These are phyloP conservation scores for Mucor indicus DNA, from an alignment of 371 early-diverging fungal genomes.

Conservation along the genomic window DNA sequence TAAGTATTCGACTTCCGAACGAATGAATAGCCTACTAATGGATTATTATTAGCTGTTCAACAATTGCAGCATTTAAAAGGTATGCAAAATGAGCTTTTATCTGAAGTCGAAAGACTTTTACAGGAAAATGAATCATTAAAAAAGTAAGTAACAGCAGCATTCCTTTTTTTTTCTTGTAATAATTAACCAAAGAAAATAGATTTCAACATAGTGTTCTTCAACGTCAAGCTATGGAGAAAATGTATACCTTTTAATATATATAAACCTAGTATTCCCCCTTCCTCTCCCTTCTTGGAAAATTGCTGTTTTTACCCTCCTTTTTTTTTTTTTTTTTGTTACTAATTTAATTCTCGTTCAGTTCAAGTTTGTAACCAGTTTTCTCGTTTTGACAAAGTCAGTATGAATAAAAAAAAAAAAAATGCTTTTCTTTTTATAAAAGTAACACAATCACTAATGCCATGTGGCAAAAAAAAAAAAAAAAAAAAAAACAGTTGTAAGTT, in stretches of 20 bases:
- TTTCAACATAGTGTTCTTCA: constrained; percentile 50
- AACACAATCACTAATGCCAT: too few relatives aligned
- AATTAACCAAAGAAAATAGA: constrained; percentile 8
- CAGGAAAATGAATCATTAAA: constrained; percentile 49
- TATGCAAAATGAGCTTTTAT: constrained; percentile 43
- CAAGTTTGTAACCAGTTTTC: too few relatives aligned
- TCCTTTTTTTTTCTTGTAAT: neutral
- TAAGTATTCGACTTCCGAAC: constrained; percentile 14
- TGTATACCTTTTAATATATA: constrained; percentile 35
- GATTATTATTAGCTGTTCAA: constrained; percentile 33
- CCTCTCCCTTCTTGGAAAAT: neutral
- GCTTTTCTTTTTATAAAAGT: too few relatives aligned
- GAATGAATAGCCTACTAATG: neutral
- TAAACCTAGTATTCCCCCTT: neutral
- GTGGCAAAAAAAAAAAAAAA: too few relatives aligned
- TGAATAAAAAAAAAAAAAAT: too few relatives aligned
- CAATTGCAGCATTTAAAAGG: constrained; percentile 49
- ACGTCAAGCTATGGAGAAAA: constrained; percentile 53
- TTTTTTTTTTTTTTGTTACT: too few relatives aligned
- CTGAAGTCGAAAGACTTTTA: constrained; percentile 46
- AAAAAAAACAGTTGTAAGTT: too few relatives aligned
- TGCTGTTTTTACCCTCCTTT: too few relatives aligned
- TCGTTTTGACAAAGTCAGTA: too few relatives aligned
- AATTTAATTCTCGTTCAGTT: too few relatives aligned
- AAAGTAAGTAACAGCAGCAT: constrained; percentile 26